Base-by-base conservation (phyloP, 805 yeast genomes). In the Saccharomycopsis vini region DNA sequence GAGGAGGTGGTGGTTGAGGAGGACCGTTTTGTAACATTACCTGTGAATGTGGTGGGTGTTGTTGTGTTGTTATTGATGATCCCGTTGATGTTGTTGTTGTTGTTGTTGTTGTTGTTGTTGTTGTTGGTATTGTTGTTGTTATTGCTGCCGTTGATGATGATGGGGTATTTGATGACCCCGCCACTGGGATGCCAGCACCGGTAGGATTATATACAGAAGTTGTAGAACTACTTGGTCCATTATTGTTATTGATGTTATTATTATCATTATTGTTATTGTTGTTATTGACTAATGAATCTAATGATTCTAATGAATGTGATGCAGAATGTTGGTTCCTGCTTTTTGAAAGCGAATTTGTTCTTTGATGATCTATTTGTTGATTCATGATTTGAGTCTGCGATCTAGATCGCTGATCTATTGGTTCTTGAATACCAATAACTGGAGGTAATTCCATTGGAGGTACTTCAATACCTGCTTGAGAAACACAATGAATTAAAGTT, bases 401-500 rank as follows among this genome's bases (percentile, higher is more conserved):
- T 33, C 28, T 38, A 35, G 19, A 26, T 26, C 29, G 10, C 29
- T 26, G 29, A 9, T 26, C 12, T 30, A 15, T 15, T 18, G 36
- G 36, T 7, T 9, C 16, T 30, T 30, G 18, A 30, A 7, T 12
- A 24, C 29, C 29, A 7, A 12, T 6, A 24, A 24, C 6, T 10
- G 16, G 5, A 6, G 83, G 83, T 37, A 77, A 60, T 44, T 77
- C 81, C 28, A 79, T 62, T 2, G 71, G 73, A 2, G 89, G 88
- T n/a, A 82, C 52, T 43, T 81, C 73, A 37, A 81, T 74, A 2
- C 92, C 92, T 13, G 76, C 67, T 50, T 68, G 77, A 4, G 63
- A 53, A 33, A 83, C 60, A 32, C 75, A 63, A 40, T 67, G 66
- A 21, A 74, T 66, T 26, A 83, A 57, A 1, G 69, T 55, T 33